Evolutionary conservation across 164 flowering plant genomes (phyloP), one percentile per base, ranked within the genome.

Genomic region (Umbilicus rupestris): DNA sequence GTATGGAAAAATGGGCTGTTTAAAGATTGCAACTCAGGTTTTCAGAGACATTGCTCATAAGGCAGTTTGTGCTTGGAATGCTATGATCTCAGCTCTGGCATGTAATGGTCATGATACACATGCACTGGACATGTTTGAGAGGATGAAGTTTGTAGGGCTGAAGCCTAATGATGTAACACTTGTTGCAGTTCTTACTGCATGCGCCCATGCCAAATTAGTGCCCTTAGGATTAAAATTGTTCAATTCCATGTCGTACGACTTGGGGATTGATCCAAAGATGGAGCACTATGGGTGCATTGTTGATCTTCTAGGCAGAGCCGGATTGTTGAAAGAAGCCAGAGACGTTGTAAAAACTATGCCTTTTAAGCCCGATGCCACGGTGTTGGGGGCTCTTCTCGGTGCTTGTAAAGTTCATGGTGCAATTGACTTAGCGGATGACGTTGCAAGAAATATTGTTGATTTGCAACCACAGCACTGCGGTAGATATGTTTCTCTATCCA

Each of bases 261-360:
- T 69, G 66, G 73, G 75, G 26, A 63, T 89, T 73, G 74, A 47
- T 35, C 94, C 97, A 0, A 74, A 45, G 71, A 85, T 82, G 84
- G 94, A 87, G 72, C 90, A 92, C 63, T 85, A 92, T 68, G 92
- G 89, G 17, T 89, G 92, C 70, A 75, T 89, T 70, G 90, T 92
- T 69, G 90, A 89, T 80, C 83, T 87, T 33, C 66, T 89, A 46
- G 92, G 92, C 20, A 81, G 85, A 66, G 89, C 92, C 20, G 96
- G 97, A 22, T 79, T 72, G 37, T 59, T 89, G 66, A 70, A 41
- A 57, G 92, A 86, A 67, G 96, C 96, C 19, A 58, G 19, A 0
- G 77, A 78, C 22, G 66, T 89, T 65, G 68, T 87, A 1, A 68
- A 57, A 24, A 73, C 41, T 17, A 85, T 89, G 96, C 96, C 96